Conservation (phyloP, 1,284 basidiomycete genomes). For the Amylostereum areolatum region DNA sequence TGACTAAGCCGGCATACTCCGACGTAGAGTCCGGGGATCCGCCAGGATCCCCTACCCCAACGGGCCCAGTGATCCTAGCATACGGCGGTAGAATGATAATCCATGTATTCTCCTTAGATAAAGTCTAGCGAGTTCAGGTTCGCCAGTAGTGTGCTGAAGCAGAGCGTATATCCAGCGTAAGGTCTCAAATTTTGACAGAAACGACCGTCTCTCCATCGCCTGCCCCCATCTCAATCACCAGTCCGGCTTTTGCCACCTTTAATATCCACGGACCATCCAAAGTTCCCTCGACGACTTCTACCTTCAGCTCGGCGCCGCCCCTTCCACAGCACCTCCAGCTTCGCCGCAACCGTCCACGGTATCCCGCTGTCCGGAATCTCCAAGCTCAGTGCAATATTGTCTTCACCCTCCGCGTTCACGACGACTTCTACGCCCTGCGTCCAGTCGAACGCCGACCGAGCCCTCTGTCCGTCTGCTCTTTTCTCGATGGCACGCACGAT, state of each 20-base stretch:
- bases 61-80: too few relatives aligned
- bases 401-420: not conserved
- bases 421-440: not conserved
- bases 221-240: not conserved
- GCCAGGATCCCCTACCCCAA: too few relatives aligned
- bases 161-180: too few relatives aligned
- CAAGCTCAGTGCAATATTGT: not conserved
- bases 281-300: not conserved
- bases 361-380: not conserved
- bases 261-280: not conserved
- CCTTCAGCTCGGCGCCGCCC: not conserved
- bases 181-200: too few relatives aligned
- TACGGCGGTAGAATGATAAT: too few relatives aligned
- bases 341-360: not conserved
- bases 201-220: not conserved
- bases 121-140: too few relatives aligned
- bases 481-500: slow-evolving; percentile 48
- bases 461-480: not conserved
- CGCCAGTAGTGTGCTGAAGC: too few relatives aligned
- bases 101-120: too few relatives aligned
- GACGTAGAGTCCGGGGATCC: too few relatives aligned
- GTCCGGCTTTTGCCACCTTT: not conserved
- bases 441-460: not conserved
- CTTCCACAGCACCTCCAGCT: not conserved
- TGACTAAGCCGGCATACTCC: too few relatives aligned